These are phyloP conservation scores for Diaporthe aspalathi DNA, from an alignment of 2,329 filamentous ascomycete genomes.

Conservation along the genomic window DNA sequence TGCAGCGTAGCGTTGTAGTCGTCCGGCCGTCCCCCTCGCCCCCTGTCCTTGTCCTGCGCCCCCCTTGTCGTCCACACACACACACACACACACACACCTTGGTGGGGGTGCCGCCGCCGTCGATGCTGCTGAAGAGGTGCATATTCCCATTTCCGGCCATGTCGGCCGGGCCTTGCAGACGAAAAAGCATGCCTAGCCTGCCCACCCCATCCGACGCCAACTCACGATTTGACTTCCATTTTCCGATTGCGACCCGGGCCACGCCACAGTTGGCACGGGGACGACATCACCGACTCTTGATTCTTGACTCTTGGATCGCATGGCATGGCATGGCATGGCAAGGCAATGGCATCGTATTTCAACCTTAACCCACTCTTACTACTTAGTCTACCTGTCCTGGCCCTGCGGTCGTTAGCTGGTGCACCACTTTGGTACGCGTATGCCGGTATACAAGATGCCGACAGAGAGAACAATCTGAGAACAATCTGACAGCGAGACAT, in stretches of 20 bases:
- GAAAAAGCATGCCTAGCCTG: constrained; percentile 4
- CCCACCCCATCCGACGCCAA: neutral
- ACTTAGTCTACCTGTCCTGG: neutral
- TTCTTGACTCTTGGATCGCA: too few species aligned
- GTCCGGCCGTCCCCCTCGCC: neutral
- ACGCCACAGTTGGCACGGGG: neutral
- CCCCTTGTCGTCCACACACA: too few species aligned
- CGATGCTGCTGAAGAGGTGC: constrained; percentile 16
- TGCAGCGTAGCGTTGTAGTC: constrained; percentile 8
- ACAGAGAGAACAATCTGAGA: neutral
- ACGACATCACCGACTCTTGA: neutral
- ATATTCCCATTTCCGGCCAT: constrained; percentile 27
- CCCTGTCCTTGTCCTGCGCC: neutral
- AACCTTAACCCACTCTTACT: neutral
- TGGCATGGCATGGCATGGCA: too few species aligned
- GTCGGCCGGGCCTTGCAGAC: constrained; percentile 13
- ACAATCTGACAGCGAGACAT: neutral
- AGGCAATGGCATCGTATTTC: neutral
- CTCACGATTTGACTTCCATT: neutral
- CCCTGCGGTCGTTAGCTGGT: neutral
- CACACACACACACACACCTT: too few species aligned
- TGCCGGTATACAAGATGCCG: neutral
- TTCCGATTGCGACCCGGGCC: neutral
- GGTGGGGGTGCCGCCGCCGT: constrained; percentile 12
- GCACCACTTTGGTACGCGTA: neutral